These are phyloP conservation scores for Pythium diclinum DNA, from an alignment of 352 stramenopile species.

Conservation along the genomic window DNA sequence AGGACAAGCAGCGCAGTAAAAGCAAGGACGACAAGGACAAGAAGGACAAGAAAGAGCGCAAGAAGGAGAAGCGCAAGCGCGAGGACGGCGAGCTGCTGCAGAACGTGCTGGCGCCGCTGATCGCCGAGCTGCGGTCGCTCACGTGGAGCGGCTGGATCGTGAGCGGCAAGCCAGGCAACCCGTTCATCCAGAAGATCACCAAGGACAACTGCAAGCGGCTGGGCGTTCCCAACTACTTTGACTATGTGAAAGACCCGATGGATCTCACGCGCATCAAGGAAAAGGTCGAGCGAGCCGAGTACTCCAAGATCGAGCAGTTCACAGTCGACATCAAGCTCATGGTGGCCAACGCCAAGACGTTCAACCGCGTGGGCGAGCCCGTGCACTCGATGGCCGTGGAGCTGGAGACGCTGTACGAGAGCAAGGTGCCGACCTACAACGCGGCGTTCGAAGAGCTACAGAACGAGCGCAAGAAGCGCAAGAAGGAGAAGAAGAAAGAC, in stretches of 20 bases:
- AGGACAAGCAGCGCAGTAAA: constrained; percentile 52
- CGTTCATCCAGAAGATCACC: constrained; percentile 86
- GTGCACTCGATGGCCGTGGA: constrained; percentile 85
- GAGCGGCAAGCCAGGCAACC: constrained; percentile 65
- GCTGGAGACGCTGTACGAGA: constrained; percentile 71
- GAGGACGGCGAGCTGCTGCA: constrained; percentile 69
- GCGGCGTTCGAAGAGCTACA: constrained; percentile 76
- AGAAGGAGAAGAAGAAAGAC: constrained; percentile 89
- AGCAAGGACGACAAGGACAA: constrained; percentile 70
- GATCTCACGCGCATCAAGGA: constrained; percentile 84
- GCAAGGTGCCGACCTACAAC: constrained; percentile 60
- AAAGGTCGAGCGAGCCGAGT: constrained; percentile 73
- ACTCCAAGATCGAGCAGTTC: constrained; percentile 76
- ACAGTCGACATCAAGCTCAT: constrained; percentile 75
- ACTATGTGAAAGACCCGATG: constrained; percentile 79
- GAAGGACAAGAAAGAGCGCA: constrained; percentile 84
- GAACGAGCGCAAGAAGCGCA: constrained; percentile 82
- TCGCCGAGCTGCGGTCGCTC: constrained; percentile 57
- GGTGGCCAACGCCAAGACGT: constrained; percentile 80
- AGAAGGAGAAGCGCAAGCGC: constrained; percentile 76
- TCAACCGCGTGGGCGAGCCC: constrained; percentile 77
- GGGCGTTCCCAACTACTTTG: constrained; percentile 83
- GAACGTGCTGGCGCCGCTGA: constrained; percentile 67
- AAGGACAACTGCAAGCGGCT: constrained; percentile 83
- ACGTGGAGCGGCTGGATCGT: constrained; percentile 78